A percentile compares a stretch with the other conserved stretches of the same genome.
Evolutionary conservation across 345 rosid species (phyloP).

Genomic region (Salix exigua): DNA sequence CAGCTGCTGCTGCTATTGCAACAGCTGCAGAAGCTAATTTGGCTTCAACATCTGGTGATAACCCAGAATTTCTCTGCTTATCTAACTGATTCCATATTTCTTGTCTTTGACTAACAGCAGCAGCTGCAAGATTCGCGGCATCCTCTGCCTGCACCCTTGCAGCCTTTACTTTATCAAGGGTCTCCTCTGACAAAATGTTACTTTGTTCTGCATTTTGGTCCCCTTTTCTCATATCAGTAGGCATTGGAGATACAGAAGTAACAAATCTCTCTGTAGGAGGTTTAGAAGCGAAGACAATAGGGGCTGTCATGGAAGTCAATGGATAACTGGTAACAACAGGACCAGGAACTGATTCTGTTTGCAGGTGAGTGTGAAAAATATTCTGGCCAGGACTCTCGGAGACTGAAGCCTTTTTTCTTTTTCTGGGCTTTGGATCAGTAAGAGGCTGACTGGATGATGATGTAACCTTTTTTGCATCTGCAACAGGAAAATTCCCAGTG

Average conservation of each 20-base stretch:
- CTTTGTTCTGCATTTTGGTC: constrained; percentile 38
- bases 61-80: constrained; percentile 50
- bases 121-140: constrained; percentile 73
- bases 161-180: constrained; percentile 56
- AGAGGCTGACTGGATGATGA: constrained; percentile 49
- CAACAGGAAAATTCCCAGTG: constrained; percentile 37
- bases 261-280: constrained; percentile 36
- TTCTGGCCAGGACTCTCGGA: constrained; percentile 46
- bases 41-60: constrained; percentile 54
- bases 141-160: constrained; percentile 74
- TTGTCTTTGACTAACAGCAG: constrained; percentile 68
- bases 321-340: constrained; percentile 37
- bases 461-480: constrained; percentile 42
- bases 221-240: constrained; percentile 34
- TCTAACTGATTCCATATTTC: constrained; percentile 73
- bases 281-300: constrained; percentile 39
- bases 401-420: constrained; percentile 61
- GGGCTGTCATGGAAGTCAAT: constrained; percentile 34
- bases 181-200: constrained; percentile 55
- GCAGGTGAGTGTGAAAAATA: constrained; percentile 42
- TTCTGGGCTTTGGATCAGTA: constrained; percentile 60
- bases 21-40: constrained; percentile 81
- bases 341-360: constrained; percentile 32
- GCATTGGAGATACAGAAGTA: constrained; percentile 38
- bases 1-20: constrained; percentile 83